Conservation (phyloP, 2,329 filamentous ascomycete genomes). For the Leptosphaerulina australis region DNA sequence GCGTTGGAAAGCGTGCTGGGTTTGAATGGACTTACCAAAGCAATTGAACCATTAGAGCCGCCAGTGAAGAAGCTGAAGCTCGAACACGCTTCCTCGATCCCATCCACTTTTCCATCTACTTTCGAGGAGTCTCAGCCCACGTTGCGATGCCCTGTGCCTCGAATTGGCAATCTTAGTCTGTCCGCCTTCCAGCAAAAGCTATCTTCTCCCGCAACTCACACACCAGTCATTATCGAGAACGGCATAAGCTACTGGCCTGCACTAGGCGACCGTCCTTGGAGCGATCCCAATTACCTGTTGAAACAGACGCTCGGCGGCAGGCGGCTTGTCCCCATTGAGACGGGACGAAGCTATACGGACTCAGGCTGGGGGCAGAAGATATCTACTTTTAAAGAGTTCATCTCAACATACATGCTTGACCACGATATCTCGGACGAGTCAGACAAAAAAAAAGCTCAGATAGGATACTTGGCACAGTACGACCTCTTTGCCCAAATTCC, state of each 20-base stretch:
- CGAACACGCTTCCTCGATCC: background rate
- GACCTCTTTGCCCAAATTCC: slow-evolving; percentile 85
- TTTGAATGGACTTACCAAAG: background rate
- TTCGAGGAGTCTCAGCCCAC: slow-evolving; percentile 11
- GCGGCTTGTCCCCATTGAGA: slow-evolving; percentile 82
- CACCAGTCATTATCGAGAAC: slow-evolving; percentile 71
- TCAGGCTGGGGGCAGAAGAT: slow-evolving; percentile 83
- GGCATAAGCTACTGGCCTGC: slow-evolving; percentile 78
- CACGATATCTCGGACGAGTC: background rate
- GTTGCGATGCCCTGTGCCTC: slow-evolving; percentile 31
- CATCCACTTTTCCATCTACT: slow-evolving; percentile 25
- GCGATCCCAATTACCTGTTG: slow-evolving; percentile 73
- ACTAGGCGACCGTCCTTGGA: slow-evolving; percentile 71
- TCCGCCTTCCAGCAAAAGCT: slow-evolving; percentile 40
- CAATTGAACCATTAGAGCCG: slow-evolving; percentile 3
- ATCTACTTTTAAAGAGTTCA: slow-evolving; percentile 74
- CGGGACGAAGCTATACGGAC: slow-evolving; percentile 87
- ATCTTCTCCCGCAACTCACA: slow-evolving; percentile 32
- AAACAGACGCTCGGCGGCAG: slow-evolving; percentile 75
- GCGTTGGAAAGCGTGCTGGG: slow-evolving; percentile 50
- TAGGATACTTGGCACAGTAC: slow-evolving; percentile 90
- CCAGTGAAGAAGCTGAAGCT: slow-evolving; percentile 29
- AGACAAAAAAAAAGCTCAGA: slow-evolving; percentile 31
- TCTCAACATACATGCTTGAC: slow-evolving; percentile 64
- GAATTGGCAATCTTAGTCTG: slow-evolving; percentile 27